Percentiles rank a stretch among this genome's conserved stretches.
phyloP scores from a whole-genome alignment of 192 early-diverging fungal species.

The Backusella westeae region DNA sequence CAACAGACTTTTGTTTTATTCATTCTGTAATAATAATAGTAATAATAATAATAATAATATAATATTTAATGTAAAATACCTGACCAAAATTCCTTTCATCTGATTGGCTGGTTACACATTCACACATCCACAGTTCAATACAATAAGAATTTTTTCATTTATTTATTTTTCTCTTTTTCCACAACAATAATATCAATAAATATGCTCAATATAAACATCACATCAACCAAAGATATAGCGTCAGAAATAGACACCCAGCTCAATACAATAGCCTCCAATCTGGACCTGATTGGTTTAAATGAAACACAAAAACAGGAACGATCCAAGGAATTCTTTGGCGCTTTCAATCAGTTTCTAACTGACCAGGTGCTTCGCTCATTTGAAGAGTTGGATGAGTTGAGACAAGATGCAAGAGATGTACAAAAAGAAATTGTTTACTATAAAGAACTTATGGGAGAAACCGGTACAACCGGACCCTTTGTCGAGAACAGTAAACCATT shows the following conservation, averaged over 20 bases:
- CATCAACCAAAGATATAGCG: not conserved
- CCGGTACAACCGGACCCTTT: not conserved
- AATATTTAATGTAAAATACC: not conserved
- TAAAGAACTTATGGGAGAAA: not conserved
- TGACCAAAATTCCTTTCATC: not conserved
- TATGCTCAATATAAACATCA: constrained; percentile 3
- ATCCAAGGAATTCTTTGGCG: constrained; percentile 1
- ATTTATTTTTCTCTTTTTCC: not conserved
- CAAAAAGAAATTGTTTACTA: not conserved
- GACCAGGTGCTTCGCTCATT: not conserved
- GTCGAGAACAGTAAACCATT: not conserved
- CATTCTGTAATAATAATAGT: not conserved
- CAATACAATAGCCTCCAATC: not conserved
- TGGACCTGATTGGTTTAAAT: not conserved
- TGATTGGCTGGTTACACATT: not conserved
- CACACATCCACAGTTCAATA: not conserved
- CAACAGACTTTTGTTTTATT: not conserved
- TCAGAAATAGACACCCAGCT: not conserved
- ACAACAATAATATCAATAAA: not conserved
- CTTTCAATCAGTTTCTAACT: not conserved
- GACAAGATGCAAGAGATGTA: not conserved
- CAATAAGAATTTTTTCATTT: not conserved
- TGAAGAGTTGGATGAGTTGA: not conserved
- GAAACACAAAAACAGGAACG: constrained; percentile 2
- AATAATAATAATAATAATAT: not conserved